Base-by-base conservation (phyloP, 371 early-diverging fungal genomes). In the Saksenaea vasiformis region DNA sequence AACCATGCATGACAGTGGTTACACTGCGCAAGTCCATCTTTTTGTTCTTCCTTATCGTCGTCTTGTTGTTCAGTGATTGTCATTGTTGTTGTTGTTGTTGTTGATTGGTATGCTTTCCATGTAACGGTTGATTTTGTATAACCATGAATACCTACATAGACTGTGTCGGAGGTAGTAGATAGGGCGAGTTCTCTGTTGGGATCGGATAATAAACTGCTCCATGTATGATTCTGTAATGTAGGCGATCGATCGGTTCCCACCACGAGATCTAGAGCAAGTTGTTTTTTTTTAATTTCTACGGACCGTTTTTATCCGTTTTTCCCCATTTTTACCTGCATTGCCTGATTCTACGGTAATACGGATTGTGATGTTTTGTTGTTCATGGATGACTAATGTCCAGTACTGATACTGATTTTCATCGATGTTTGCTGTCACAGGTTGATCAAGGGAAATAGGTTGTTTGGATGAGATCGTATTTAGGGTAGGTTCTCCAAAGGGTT, bases 1-100 rank as follows among this genome's bases (percentile, higher is more conserved):
- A 95, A 84, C 76, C 79, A 83, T 17, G 88, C 77, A 2, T 82
- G 80, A 72, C 96, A 95, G 67, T 95, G 91, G 7, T 65, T 43
- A 63, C 96, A 96, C 27, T 81, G 68, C 9, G 71, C 79, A 54
- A 84, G 79, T 5, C 81, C 85, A 31, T 34, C n/a, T n/a, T n/a
- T 65, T 38, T 17, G 47, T 38, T 54, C 59, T 1, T 71, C 58
- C 22, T 14, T 14, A n/a, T 31, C 19, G 13, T 65, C 5, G 15
- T 54, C n/a, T 56, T 31, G 22, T 54, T 11, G 5, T 14, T 8
- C 19, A 26, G 10, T 22, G 27, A 31, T n/a, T n/a, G n/a, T n/a
- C n/a, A n/a, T n/a, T n/a, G n/a, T n/a, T n/a, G 31, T 7, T 4
- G 31, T 8, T n/a, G 31, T n/a, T 8, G 51, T 19, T 2, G 41